phyloP scores from a whole-genome alignment of 306 rosid species.

The Vachellia collinsii region DNA sequence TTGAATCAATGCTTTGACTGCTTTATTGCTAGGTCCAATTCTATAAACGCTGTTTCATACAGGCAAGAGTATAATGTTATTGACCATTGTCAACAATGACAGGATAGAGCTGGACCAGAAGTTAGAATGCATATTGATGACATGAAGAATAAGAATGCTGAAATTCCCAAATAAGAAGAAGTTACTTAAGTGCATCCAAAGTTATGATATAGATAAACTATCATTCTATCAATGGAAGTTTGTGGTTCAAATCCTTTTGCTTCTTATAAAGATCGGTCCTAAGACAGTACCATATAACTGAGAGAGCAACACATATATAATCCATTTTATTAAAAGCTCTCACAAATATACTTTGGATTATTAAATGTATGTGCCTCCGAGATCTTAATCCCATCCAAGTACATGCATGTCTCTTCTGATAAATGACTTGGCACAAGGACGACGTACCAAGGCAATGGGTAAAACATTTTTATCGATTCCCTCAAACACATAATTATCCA shows the following conservation, averaged over 20 bases:
- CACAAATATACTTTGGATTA: not conserved
- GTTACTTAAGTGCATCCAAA: not conserved
- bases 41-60: no score
- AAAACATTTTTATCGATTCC: not conserved
- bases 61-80: no score
- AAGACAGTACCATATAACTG: not conserved
- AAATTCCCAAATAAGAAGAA: not conserved
- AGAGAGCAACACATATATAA: not conserved
- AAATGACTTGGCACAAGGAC: not conserved
- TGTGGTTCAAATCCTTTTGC: not conserved
- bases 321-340: not conserved
- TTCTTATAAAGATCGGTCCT: not conserved
- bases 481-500: not conserved
- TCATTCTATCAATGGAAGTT: not conserved
- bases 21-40: no score
- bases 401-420: not conserved
- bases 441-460: not conserved
- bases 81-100: no score
- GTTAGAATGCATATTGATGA: not conserved
- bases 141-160: not conserved
- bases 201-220: not conserved
- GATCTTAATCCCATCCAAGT: not conserved
- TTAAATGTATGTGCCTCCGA: not conserved
- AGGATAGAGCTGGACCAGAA: no score
- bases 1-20: no score